A percentile compares a stretch with the other conserved stretches of the same genome.
Conservation (phyloP, 2,329 filamentous ascomycete genomes). For the Lasiodiplodia gonubiensis region DNA sequence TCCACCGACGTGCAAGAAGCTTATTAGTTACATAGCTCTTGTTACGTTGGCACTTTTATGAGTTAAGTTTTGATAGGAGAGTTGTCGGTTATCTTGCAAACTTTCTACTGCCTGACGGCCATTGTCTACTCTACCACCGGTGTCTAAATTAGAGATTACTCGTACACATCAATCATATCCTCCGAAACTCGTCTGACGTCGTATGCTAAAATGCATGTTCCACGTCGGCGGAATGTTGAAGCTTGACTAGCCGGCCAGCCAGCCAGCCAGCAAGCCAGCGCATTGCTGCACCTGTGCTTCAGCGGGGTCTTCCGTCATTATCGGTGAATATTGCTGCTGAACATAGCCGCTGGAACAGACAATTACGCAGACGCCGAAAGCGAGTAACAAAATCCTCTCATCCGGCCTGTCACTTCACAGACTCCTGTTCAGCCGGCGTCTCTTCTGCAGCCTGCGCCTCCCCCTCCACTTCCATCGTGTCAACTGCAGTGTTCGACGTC, state of each 20-base stretch:
- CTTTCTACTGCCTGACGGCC: background rate
- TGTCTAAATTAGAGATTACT: conserved; percentile 21
- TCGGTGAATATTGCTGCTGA: background rate
- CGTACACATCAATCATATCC: background rate
- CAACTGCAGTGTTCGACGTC: background rate
- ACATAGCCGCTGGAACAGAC: background rate
- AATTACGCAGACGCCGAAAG: background rate
- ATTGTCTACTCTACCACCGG: background rate
- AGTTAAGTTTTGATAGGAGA: background rate
- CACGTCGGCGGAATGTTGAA: background rate
- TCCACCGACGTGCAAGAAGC: conserved; percentile 3
- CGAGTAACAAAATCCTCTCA: background rate
- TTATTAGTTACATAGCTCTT: background rate
- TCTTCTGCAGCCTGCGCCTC: background rate
- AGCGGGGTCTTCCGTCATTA: background rate
- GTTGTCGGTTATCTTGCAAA: background rate
- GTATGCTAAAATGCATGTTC: background rate
- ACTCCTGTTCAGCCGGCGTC: conserved; percentile 2
- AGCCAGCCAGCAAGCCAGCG: background rate
- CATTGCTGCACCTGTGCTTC: background rate
- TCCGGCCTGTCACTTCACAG: conserved; percentile 13
- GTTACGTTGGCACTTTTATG: background rate
- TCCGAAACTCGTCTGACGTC: background rate
- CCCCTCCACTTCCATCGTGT: conserved; percentile 2
- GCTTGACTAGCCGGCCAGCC: background rate